phyloP scores from a whole-genome alignment of 768 basidiomycete species.

The Serendipita sp. region DNA sequence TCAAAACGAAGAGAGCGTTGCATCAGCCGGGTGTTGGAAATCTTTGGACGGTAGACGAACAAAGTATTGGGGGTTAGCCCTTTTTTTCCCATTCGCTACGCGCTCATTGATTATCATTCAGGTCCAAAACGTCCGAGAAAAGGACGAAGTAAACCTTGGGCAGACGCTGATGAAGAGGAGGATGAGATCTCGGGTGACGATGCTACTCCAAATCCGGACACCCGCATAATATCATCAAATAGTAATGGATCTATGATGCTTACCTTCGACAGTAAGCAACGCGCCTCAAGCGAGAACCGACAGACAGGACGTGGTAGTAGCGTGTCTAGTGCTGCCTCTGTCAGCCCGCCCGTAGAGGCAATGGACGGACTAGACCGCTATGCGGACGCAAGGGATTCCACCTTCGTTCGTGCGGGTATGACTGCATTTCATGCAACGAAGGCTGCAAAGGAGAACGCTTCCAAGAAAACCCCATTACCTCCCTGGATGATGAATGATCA shows the following conservation, averaged over 20 bases:
- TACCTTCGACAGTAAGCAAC: slow-evolving; percentile 2
- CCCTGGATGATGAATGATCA: not conserved
- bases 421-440: not conserved
- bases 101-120: not conserved
- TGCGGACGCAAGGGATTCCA: not conserved
- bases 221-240: not conserved
- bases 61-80: not conserved
- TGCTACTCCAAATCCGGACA: not conserved
- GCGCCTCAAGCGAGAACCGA: not conserved
- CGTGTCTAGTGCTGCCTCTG: not conserved
- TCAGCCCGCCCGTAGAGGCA: not conserved
- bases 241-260: not conserved
- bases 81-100: not conserved
- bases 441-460: not conserved
- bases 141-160: not conserved
- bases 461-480: not conserved
- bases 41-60: not conserved
- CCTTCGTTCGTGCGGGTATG: not conserved
- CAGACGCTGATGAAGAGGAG: not conserved
- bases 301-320: not conserved
- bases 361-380: not conserved
- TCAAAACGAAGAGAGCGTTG: not conserved
- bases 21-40: slow-evolving; percentile 1
- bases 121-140: slow-evolving; percentile 3
- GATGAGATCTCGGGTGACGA: not conserved